phyloP scores from a whole-genome alignment of 23 red algal genomes.

The Gracilaria caudata region DNA sequence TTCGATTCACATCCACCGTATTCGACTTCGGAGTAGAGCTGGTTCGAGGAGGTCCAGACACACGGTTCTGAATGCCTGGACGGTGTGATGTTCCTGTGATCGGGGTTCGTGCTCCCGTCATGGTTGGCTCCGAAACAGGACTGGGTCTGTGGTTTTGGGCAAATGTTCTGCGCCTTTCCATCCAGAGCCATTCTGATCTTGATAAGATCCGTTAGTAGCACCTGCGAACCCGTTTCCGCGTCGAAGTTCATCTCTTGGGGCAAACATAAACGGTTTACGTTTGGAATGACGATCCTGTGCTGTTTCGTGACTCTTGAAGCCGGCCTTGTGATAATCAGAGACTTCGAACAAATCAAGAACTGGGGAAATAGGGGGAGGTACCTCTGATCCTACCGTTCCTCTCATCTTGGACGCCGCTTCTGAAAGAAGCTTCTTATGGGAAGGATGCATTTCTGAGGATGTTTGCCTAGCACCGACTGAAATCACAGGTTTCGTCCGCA shows the following conservation, averaged over 20 bases:
- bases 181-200: not conserved
- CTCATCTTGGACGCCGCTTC: constrained; percentile 30
- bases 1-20: not conserved
- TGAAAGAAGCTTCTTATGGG: constrained; percentile 35
- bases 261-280: constrained; percentile 37
- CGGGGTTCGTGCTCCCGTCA: not conserved
- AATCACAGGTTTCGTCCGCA: not conserved
- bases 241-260: constrained; percentile 29
- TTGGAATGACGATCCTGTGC: constrained; percentile 8
- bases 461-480: not conserved
- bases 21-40: not conserved
- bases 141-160: not conserved
- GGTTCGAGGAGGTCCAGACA: not conserved
- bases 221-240: not conserved
- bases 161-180: not conserved
- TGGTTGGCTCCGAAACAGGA: not conserved
- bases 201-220: not conserved
- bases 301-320: constrained; percentile 54
- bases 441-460: constrained; percentile 15
- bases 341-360: constrained; percentile 17
- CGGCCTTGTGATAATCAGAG: constrained; percentile 55
- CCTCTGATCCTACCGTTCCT: constrained; percentile 5
- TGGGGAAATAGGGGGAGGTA: constrained; percentile 3
- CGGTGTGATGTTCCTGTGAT: not conserved
- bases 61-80: not conserved